Percentiles rank a stretch among this genome's conserved stretches.
Evolutionary conservation across 148 eudicot species (phyloP).

Genomic region (Drosera capensis): DNA sequence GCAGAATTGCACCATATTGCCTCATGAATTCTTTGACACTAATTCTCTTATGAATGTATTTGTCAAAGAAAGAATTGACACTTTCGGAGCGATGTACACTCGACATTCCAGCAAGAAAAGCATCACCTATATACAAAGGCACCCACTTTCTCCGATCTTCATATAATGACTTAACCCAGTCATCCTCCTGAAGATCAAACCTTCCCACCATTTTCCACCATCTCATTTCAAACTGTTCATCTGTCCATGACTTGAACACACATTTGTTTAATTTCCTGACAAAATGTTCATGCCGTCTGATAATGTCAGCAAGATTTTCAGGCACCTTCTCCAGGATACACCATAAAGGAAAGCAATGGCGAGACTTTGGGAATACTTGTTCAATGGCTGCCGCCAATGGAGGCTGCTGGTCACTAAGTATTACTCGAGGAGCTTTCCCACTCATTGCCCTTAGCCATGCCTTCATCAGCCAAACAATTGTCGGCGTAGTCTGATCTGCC

Average conservation of each 20-base stretch:
- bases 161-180: conserved; percentile 27
- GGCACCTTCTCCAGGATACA: conserved; percentile 33
- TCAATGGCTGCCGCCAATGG: conserved; percentile 22
- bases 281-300: conserved; percentile 21
- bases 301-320: conserved; percentile 20
- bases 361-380: conserved; percentile 28
- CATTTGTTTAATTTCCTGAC: conserved; percentile 28
- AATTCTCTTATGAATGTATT: conserved; percentile 31
- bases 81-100: conserved; percentile 28
- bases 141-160: conserved; percentile 42
- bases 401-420: conserved; percentile 29
- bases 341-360: conserved; percentile 36
- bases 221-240: conserved; percentile 33
- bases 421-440: conserved; percentile 23
- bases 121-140: conserved; percentile 23
- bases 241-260: conserved; percentile 38
- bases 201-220: conserved; percentile 43
- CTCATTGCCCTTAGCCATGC: conserved; percentile 49
- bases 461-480: conserved; percentile 37
- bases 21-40: conserved; percentile 38
- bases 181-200: conserved; percentile 35
- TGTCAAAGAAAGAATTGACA: conserved; percentile 35
- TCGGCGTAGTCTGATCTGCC: conserved; percentile 27
- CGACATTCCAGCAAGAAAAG: conserved; percentile 38
- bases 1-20: conserved; percentile 32